Evolutionary conservation across 805 yeast genomes (phyloP).

Genomic region (Candida qinlingensis): DNA sequence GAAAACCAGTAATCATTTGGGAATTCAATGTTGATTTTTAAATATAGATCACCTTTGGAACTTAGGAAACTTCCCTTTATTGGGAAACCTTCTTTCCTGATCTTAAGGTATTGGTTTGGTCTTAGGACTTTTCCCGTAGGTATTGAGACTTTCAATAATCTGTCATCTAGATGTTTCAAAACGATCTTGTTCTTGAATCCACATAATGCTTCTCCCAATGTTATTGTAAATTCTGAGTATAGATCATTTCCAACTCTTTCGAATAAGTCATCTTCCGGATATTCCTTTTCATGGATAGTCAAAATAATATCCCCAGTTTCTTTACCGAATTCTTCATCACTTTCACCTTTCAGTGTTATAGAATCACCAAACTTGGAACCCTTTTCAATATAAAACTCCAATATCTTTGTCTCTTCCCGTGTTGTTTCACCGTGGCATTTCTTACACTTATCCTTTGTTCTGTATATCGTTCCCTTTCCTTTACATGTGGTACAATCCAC

Average conservation of each 20-base stretch:
- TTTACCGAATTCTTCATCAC: slow-evolving; percentile 74
- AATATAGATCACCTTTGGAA: slow-evolving; percentile 62
- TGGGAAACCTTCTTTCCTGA: slow-evolving; percentile 85
- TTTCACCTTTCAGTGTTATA: slow-evolving; percentile 57
- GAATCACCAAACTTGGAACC: slow-evolving; percentile 64
- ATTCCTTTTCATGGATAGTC: slow-evolving; percentile 43
- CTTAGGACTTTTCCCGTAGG: slow-evolving; percentile 77
- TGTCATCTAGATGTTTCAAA: slow-evolving; percentile 72
- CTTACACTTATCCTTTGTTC: slow-evolving; percentile 70
- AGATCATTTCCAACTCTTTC: slow-evolving; percentile 60
- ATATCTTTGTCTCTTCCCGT: slow-evolving; percentile 57
- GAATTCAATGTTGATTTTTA: slow-evolving; percentile 68
- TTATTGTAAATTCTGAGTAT: slow-evolving; percentile 50
- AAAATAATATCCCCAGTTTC: slow-evolving; percentile 75
- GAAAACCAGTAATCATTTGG: slow-evolving; percentile 83
- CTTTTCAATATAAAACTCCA: slow-evolving; percentile 71
- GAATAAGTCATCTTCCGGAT: slow-evolving; percentile 31
- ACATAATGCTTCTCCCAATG: slow-evolving; percentile 77
- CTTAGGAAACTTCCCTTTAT: slow-evolving; percentile 26
- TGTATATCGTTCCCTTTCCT: slow-evolving; percentile 59
- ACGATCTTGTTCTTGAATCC: slow-evolving; percentile 66
- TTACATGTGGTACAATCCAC: slow-evolving; percentile 63
- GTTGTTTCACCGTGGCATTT: slow-evolving; percentile 64
- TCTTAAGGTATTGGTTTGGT: slow-evolving; percentile 65
- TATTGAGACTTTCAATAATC: slow-evolving; percentile 57